Percentiles rank a stretch among this genome's conserved stretches.
Conservation (phyloP, 176 grass and related monocot genomes). For the Oryza rufipogon region DNA sequence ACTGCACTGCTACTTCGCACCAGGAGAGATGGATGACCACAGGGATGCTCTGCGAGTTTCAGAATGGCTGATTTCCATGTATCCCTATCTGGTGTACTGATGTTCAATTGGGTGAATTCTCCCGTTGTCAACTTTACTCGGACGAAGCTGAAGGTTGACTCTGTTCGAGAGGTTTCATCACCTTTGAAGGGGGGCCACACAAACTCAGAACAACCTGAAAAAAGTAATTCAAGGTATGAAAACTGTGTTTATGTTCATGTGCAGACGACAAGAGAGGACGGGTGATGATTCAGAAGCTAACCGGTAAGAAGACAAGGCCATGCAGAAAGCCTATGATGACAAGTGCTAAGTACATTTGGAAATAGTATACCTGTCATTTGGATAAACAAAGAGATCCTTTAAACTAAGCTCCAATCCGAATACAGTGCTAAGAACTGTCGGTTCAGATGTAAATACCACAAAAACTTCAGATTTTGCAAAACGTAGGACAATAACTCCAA, state of each 20-base stretch:
- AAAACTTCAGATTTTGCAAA: conserved; percentile 98
- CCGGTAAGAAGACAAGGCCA: conserved; percentile 92
- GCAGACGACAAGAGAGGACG: not conserved
- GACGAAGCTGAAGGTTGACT: conserved; percentile 44
- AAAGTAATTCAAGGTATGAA: conserved; percentile 24
- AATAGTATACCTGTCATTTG: conserved; percentile 88
- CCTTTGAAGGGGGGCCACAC: conserved; percentile 67
- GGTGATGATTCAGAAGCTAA: conserved; percentile 41
- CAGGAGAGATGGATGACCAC: conserved; percentile 29
- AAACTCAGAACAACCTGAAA: conserved; percentile 85
- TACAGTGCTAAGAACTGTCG: conserved; percentile 10
- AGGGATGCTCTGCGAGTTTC: not conserved
- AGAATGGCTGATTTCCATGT: not conserved
- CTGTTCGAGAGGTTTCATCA: conserved; percentile 24
- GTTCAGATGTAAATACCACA: conserved; percentile 66
- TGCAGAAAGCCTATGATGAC: conserved; percentile 97
- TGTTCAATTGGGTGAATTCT: not conserved
- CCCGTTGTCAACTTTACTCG: conserved; percentile 25
- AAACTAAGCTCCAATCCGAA: conserved; percentile 14
- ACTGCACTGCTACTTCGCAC: conserved; percentile 1
- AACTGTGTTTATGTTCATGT: not conserved
- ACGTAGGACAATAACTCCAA: conserved; percentile 86
- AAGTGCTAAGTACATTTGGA: conserved; percentile 95
- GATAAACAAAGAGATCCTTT: conserved; percentile 8
- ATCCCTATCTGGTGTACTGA: not conserved